Conservation (phyloP, 495 filamentous ascomycete genomes). For the Physcia stellaris region DNA sequence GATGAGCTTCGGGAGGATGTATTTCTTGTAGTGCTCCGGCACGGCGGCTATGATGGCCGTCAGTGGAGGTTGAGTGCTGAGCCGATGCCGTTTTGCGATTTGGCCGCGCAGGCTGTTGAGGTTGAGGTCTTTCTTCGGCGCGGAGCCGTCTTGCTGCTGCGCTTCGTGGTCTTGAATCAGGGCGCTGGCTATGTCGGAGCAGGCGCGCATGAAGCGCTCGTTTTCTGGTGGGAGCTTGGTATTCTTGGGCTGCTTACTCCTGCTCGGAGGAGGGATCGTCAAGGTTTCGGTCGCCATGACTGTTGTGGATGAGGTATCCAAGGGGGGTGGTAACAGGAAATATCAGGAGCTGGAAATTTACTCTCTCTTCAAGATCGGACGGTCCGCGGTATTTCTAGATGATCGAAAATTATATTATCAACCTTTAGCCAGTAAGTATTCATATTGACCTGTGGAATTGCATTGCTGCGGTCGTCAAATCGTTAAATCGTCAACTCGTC, state of each 20-base stretch:
- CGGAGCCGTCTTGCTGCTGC: constrained; percentile 51
- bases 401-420: no score
- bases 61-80: constrained; percentile 74
- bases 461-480: no score
- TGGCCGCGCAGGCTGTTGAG: constrained; percentile 80
- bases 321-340: no score
- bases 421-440: no score
- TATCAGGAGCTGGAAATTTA: no score
- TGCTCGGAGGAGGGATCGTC: constrained; percentile 38
- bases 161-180: constrained; percentile 89
- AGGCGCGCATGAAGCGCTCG: constrained; percentile 83
- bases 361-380: no score
- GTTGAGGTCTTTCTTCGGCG: constrained; percentile 74
- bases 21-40: constrained; percentile 98
- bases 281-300: constrained; percentile 50
- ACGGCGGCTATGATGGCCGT: constrained; percentile 96
- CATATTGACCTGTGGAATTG: no score
- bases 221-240: constrained; percentile 74
- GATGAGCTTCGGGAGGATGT: constrained; percentile 86
- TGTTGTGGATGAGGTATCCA: no score
- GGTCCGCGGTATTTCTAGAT: no score
- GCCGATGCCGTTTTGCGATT: constrained; percentile 78
- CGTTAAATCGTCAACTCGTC: no score
- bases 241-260: constrained; percentile 47
- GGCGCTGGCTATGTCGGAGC: constrained; percentile 84